These are phyloP conservation scores for Polygonum aviculare DNA, from an alignment of 148 eudicot genomes.

Conservation along the genomic window DNA sequence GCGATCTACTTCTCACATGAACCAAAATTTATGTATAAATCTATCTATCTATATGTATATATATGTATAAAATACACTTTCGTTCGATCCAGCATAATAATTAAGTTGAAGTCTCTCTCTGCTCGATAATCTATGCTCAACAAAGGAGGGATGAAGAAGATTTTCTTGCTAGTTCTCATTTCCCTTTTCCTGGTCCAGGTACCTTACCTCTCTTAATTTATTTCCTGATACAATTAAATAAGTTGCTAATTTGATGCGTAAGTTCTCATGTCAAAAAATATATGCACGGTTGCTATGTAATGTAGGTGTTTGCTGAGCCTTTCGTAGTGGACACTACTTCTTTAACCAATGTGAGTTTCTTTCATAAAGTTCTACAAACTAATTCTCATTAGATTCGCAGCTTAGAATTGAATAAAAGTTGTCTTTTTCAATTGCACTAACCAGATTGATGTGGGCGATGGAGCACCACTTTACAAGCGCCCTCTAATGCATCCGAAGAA, in stretches of 20 bases:
- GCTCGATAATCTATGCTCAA: background rate
- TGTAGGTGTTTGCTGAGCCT: constrained; percentile 3
- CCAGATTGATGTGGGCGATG: background rate
- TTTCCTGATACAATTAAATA: background rate
- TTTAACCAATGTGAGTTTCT: background rate
- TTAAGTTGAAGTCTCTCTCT: background rate
- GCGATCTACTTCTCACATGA: no score
- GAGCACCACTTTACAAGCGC: background rate
- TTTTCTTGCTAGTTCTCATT: constrained; percentile 12
- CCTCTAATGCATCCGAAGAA: background rate
- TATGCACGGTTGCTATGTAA: background rate
- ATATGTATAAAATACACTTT: background rate
- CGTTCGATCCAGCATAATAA: background rate
- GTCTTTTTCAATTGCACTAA: background rate
- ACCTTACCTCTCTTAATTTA: background rate
- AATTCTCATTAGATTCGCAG: background rate
- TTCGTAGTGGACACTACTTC: background rate
- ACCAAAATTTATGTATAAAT: no score
- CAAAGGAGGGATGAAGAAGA: constrained; percentile 17
- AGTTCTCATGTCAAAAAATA: background rate
- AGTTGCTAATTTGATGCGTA: background rate
- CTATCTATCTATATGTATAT: background rate
- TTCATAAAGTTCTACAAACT: background rate
- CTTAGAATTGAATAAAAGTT: background rate
- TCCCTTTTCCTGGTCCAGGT: constrained; percentile 22